Evolutionary conservation across 805 yeast species (phyloP).

Genomic region (Barnettozyma botsteinii): DNA sequence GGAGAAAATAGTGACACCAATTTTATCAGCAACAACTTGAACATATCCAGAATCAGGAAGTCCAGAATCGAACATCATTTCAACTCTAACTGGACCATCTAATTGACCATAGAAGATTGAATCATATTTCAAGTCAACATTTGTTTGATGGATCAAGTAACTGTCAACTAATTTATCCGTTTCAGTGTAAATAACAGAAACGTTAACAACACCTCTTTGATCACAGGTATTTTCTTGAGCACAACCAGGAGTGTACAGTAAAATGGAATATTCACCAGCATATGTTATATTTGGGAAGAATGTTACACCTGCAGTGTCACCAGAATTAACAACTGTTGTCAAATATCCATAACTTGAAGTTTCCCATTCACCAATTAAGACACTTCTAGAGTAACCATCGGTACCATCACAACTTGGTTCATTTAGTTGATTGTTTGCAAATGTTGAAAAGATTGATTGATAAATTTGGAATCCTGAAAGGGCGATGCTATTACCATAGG

Average conservation of each 20-base stretch:
- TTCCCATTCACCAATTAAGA: conserved; percentile 27
- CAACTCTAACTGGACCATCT: conserved; percentile 41
- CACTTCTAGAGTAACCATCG: conserved; percentile 25
- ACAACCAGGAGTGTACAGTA: conserved; percentile 88
- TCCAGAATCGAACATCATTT: conserved; percentile 33
- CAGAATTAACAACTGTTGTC: conserved; percentile 27
- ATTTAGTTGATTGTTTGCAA: conserved; percentile 71
- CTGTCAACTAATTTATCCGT: conserved; percentile 34
- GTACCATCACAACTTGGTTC: conserved; percentile 48
- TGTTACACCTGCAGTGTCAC: conserved; percentile 37
- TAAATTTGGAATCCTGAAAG: conserved; percentile 69
- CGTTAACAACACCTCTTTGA: conserved; percentile 72
- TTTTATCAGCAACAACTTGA: conserved; percentile 67
- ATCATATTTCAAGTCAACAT: conserved; percentile 76
- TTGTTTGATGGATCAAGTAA: conserved; percentile 66
- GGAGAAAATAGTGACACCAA: conserved; percentile 43
- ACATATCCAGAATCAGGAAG: conserved; percentile 29
- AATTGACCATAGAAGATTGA: conserved; percentile 65
- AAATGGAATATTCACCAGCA: conserved; percentile 69
- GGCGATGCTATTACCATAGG: conserved; percentile 66
- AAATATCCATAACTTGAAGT: conserved; percentile 31
- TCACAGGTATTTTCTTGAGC: conserved; percentile 57
- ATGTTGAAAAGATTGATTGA: conserved; percentile 49
- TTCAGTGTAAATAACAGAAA: conserved; percentile 47
- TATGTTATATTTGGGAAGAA: conserved; percentile 65